Evolutionary conservation across 1,139 yeast genomes (phyloP), one percentile per base, ranked within the genome.

Genomic region (Nakaseomyces glabratus): DNA sequence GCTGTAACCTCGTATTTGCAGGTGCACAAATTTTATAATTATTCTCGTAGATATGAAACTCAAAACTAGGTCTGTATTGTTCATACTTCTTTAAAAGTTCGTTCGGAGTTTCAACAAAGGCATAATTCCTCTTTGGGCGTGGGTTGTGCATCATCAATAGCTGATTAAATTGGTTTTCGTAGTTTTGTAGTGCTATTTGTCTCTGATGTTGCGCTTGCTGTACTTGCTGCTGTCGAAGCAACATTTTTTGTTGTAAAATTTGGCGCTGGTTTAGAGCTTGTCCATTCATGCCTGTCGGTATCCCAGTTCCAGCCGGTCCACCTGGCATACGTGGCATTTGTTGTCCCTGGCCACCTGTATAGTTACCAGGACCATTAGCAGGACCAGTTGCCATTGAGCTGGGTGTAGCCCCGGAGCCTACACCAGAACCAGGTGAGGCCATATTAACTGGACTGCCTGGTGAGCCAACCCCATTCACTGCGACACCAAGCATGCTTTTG

Each of bases 41-140:
- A 34, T 84, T 82, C 47, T 84, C 93, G 58, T 82, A 88, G 24
- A 90, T 85, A 51, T 90, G 96, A 47, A 90, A 76, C 42, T 79
- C 93, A 40, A 90, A 59, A 30, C 94, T 82, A 8, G 96, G 82
- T 5, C 93, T 84, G 43, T 73, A 75, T 41, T 76, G 74, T 41
- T 80, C 76, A 53, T 78, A 86, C 53, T 86, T 88, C 41, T 73
- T 71, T 46, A 90, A 61, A n/a, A 90, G 68, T 33, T 79, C 82
- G 42, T 74, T 81, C 8, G 82, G 63, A 4, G 88, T 76, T 46
- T 81, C 82, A 10, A 82, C 76, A 52, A 79, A 80, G 33, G 73
- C 70, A 48, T 71, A 74, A 20, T 68, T 57, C 42, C 67, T 63
- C 35, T 65, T 61, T 30, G 66, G 71, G 33, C 63, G 60, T 28